Base-by-base conservation (phyloP, 345 rosid genomes). In the Sonneratia alba region DNA sequence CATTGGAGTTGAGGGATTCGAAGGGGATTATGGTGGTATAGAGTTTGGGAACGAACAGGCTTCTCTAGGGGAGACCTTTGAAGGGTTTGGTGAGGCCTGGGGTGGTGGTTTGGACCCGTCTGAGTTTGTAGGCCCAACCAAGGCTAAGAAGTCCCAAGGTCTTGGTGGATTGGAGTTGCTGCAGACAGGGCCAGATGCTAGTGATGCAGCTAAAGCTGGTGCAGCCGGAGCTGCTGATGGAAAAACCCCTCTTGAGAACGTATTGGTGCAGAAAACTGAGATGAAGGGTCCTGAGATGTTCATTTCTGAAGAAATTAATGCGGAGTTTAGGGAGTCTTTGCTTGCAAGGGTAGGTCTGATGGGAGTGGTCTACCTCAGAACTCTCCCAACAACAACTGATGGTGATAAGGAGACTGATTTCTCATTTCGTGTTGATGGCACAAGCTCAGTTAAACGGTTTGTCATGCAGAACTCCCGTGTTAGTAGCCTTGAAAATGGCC, bases 21-120 rank as follows among this genome's bases (percentile, higher is more conserved):
- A 95, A 80, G 99, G 99, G 74, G 82, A 95, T 47, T 92, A 95
- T 56, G 98, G 99, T 71, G 99, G 99, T 48, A 92, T 95, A 73
- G 98, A 89, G 83, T 95, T 95, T 69, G 89, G 89, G 40, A 85
- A 79, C 42, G 99, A 95, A 69, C 94, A 92, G 81, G 86, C 98
- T 76, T 85, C 99, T 3, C 76, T 95, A 74, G 97, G 91, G 47
- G 99, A 95, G 69, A 90, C 98, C 51, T 95, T 95, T 76, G 98
- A 92, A 78, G 84, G 90, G 63, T 89, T 95, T 75, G 77, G 83
- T 74, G 96, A 92, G 69, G 99, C 99, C 32, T 92, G 96, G 94
- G 99, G 99, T 74, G 99, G 98, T 56, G 99, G 97, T 49, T 83
- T 95, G 83, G 99, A 95, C 83, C 91, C 97, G 1, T 95, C 99